phyloP scores from a whole-genome alignment of 768 basidiomycete genomes.

The Psilocybe azurescens region DNA sequence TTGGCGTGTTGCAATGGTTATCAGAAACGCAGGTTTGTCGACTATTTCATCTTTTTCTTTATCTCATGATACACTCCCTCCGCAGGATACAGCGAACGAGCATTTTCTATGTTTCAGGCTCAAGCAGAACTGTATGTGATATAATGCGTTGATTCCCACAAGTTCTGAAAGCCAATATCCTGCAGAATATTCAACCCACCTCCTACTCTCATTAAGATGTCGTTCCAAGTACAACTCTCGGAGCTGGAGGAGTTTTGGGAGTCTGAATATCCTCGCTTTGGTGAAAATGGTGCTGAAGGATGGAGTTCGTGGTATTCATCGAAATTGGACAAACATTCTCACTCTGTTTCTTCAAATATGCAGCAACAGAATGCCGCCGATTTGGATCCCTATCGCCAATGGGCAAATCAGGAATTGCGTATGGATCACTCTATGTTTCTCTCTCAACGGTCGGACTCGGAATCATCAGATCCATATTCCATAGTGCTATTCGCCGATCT shows the following conservation, averaged over 20 bases:
- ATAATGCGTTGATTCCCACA: not conserved
- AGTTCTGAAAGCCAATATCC: constrained; percentile 1
- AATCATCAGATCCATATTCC: constrained; percentile 70
- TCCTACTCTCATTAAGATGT: constrained; percentile 40
- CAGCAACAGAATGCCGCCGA: constrained; percentile 23
- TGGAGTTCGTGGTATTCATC: constrained; percentile 69
- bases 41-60: not conserved
- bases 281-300: constrained; percentile 68
- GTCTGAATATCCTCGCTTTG: constrained; percentile 75
- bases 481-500: constrained; percentile 79
- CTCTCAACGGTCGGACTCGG: constrained; percentile 61
- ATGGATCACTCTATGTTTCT: constrained; percentile 49
- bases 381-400: constrained; percentile 71
- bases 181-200: constrained; percentile 66
- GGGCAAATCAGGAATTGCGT: constrained; percentile 62
- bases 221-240: constrained; percentile 56
- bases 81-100: constrained; percentile 75
- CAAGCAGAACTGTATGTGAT: constrained; percentile 77
- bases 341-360: constrained; percentile 3
- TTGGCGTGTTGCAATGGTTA: constrained; percentile 70
- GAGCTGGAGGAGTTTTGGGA: constrained; percentile 87
- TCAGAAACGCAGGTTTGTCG: constrained; percentile 67
- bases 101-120: constrained; percentile 80
- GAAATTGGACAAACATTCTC: constrained; percentile 34
- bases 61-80: constrained; percentile 10